Percentiles rank a stretch among this genome's conserved stretches.
Evolutionary conservation across 208 protist genomes (phyloP).

Genomic region (Acanthamoeba castellanii): DNA sequence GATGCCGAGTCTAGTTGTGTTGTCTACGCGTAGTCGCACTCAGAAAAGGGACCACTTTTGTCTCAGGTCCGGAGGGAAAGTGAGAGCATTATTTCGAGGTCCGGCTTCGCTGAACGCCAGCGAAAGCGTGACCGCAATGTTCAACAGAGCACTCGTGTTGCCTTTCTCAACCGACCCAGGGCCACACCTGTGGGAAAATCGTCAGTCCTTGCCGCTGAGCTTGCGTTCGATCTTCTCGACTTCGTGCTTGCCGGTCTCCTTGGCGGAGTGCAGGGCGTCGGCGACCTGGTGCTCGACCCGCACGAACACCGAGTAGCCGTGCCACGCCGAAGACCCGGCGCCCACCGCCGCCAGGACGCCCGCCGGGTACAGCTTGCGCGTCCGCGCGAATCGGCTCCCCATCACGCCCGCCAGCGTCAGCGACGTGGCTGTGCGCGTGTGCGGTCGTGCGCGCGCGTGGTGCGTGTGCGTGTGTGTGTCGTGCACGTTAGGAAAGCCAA

Average conservation of each 20-base stretch:
- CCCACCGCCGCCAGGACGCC: constrained; percentile 22
- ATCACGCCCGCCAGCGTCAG: constrained; percentile 17
- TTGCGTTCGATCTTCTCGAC: constrained; percentile 12
- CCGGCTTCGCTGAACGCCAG: no score
- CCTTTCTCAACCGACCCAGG: neutral
- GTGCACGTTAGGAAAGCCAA: neutral
- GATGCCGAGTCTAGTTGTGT: neutral
- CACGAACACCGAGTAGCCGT: neutral
- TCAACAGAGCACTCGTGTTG: no score
- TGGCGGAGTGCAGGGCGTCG: constrained; percentile 23
- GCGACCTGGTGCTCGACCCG: constrained; percentile 7
- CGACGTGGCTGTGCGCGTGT: neutral
- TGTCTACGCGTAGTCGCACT: no score
- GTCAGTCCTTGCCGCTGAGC: constrained; percentile 15
- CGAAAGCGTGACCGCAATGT: no score
- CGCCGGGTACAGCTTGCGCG: constrained; percentile 19
- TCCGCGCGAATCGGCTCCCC: neutral
- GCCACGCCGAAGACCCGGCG: neutral
- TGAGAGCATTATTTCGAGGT: no score
- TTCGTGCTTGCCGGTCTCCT: neutral
- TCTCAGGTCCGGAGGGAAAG: no score
- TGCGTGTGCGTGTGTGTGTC: neutral
- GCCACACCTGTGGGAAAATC: no score
- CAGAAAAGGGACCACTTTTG: no score
- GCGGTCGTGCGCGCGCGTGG: neutral